A percentile compares a stretch with the other conserved stretches of the same genome.
phyloP scores from a whole-genome alignment of 352 stramenopile genomes.

The Globisporangium lucens region DNA sequence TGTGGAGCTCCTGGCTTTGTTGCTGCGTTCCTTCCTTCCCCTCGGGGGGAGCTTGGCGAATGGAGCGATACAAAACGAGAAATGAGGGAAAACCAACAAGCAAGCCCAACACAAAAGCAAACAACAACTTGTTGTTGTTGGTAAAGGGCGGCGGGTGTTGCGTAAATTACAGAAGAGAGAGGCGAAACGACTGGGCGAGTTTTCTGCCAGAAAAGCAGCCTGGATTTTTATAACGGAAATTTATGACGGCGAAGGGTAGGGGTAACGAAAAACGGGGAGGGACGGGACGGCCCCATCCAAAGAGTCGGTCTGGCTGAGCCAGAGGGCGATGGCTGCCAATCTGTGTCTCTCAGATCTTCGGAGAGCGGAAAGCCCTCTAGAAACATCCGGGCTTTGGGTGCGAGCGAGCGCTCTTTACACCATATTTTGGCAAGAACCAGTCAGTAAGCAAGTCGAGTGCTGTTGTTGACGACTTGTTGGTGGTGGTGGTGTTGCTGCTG shows the following conservation, averaged over 20 bases:
- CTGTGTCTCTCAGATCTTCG: background rate
- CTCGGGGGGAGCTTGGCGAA: conserved; percentile 8
- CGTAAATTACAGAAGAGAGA: background rate
- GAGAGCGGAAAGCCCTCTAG: no score
- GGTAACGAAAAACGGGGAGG: background rate
- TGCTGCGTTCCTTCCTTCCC: background rate
- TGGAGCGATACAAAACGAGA: conserved; percentile 51
- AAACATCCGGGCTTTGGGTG: background rate
- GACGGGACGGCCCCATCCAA: background rate
- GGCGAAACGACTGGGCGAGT: background rate
- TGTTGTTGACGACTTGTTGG: background rate
- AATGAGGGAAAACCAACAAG: conserved; percentile 31
- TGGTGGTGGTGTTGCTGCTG: background rate
- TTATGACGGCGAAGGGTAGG: background rate
- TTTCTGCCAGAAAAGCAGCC: background rate
- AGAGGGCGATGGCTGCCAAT: no score
- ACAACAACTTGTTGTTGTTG: no score
- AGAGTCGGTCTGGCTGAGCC: background rate
- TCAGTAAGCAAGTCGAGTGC: background rate
- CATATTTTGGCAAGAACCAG: background rate
- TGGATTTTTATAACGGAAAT: background rate
- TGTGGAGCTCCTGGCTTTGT: background rate
- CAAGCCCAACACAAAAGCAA: background rate
- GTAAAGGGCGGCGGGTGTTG: no score
- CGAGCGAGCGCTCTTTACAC: background rate